phyloP scores from a whole-genome alignment of 2,329 filamentous ascomycete genomes.

The Leptodontidium sp. region DNA sequence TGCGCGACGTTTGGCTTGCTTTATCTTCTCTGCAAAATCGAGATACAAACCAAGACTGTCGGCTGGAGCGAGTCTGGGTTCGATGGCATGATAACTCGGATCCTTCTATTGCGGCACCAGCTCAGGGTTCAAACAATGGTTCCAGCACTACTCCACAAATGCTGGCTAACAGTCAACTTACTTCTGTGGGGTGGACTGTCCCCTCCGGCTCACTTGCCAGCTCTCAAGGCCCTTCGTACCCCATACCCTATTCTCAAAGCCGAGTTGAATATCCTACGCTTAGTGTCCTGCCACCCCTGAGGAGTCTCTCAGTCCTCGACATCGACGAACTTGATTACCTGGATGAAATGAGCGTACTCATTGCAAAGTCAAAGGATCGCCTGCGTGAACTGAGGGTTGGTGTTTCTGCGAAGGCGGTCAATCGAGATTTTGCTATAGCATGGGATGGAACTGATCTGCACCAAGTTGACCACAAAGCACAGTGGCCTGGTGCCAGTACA shows the following conservation, averaged over 20 bases:
- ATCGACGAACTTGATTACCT: constrained; percentile 85
- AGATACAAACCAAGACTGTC: constrained; percentile 64
- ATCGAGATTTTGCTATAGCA: constrained; percentile 62
- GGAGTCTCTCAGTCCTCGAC: constrained; percentile 79
- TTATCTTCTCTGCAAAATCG: constrained; percentile 72
- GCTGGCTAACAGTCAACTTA: constrained; percentile 50
- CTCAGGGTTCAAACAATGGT: constrained; percentile 35
- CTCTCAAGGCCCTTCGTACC: constrained; percentile 38
- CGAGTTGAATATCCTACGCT: constrained; percentile 82
- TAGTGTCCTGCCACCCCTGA: constrained; percentile 77
- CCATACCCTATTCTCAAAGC: constrained; percentile 57
- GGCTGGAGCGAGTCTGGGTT: constrained; percentile 79
- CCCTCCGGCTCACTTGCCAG: constrained; percentile 36
- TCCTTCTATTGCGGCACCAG: constrained; percentile 38
- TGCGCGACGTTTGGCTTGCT: constrained; percentile 83
- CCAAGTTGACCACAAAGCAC: constrained; percentile 67
- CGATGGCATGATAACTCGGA: constrained; percentile 79
- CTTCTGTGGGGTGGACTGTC: constrained; percentile 52
- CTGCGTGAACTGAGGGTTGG: constrained; percentile 78
- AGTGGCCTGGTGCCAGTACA: constrained; percentile 62
- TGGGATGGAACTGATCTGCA: constrained; percentile 70
- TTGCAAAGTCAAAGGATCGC: constrained; percentile 72
- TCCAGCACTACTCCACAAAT: constrained; percentile 42
- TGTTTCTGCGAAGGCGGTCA: constrained; percentile 61
- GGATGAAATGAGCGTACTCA: constrained; percentile 81